Evolutionary conservation across 2,329 filamentous ascomycete species (phyloP).

Genomic region (Phaeosphaeriaceae sp.): DNA sequence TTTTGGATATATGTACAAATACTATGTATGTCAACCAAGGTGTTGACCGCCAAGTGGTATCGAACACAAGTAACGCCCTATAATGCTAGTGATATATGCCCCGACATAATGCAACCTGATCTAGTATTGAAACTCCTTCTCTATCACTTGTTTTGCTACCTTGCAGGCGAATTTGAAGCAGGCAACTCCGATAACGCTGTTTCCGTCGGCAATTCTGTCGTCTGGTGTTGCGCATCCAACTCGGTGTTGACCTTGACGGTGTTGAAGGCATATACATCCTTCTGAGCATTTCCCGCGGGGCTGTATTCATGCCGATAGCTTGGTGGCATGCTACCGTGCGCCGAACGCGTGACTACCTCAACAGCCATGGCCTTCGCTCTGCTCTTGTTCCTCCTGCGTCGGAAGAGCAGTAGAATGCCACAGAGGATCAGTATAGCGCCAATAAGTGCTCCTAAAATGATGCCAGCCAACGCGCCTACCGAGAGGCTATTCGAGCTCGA

Average conservation of each 20-base stretch:
- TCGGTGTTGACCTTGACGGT: background rate
- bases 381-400: slow-evolving; percentile 15
- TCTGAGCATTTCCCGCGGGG: background rate
- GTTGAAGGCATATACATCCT: background rate
- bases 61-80: background rate
- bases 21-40: background rate
- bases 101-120: background rate
- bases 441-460: slow-evolving; percentile 23
- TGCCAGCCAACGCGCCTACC: slow-evolving; percentile 23
- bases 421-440: slow-evolving; percentile 18
- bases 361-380: background rate
- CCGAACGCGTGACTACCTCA: background rate
- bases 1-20: background rate
- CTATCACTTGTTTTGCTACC: background rate
- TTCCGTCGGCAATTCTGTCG: background rate
- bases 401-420: slow-evolving; percentile 20
- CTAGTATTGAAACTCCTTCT: background rate
- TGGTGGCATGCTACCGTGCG: background rate
- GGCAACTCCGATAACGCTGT: background rate
- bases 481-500: slow-evolving; percentile 11
- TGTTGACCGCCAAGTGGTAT: background rate
- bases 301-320: background rate
- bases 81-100: background rate
- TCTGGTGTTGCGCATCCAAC: background rate
- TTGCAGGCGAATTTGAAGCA: background rate